These are phyloP conservation scores for Fusarium robinianum DNA, from an alignment of 2,329 filamentous ascomycete genomes.

Conservation along the genomic window DNA sequence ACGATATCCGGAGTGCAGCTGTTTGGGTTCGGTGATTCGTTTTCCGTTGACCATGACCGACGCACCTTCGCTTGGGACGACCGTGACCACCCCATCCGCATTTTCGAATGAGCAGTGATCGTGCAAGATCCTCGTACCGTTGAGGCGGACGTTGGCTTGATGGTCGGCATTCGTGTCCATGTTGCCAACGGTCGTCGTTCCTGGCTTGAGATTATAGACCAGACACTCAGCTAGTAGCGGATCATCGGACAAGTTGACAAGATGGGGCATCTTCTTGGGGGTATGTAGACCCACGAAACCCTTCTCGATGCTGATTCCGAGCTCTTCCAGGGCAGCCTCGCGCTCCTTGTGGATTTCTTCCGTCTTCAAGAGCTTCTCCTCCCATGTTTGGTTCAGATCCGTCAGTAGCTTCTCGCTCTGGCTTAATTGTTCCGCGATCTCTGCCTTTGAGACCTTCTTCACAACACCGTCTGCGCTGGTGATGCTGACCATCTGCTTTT, in stretches of 20 bases:
- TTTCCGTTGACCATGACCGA: conserved; percentile 98
- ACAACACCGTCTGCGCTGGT: conserved; percentile 80
- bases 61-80: conserved; percentile 87
- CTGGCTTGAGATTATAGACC: conserved; percentile 97
- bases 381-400: conserved; percentile 98
- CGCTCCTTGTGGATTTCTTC: conserved; percentile 98
- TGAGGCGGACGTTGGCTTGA: conserved; percentile 87
- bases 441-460: conserved; percentile 97
- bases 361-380: conserved; percentile 92
- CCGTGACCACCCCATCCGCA: conserved; percentile 84
- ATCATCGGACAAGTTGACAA: conserved; percentile 96
- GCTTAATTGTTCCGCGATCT: conserved; percentile 94
- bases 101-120: conserved; percentile 97
- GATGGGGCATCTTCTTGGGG: conserved; percentile 98
- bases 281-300: conserved; percentile 94
- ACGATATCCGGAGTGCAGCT: conserved; percentile 88
- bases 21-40: conserved; percentile 81
- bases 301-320: conserved; percentile 98
- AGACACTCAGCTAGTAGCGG: conserved; percentile 93
- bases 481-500: conserved; percentile 96
- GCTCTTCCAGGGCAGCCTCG: conserved; percentile 90
- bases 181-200: conserved; percentile 91
- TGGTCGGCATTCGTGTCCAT: conserved; percentile 78
- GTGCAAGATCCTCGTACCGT: conserved; percentile 88
- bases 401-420: conserved; percentile 96